Conservation (phyloP, 2,329 filamentous ascomycete species). For the Penicillium sp. region DNA sequence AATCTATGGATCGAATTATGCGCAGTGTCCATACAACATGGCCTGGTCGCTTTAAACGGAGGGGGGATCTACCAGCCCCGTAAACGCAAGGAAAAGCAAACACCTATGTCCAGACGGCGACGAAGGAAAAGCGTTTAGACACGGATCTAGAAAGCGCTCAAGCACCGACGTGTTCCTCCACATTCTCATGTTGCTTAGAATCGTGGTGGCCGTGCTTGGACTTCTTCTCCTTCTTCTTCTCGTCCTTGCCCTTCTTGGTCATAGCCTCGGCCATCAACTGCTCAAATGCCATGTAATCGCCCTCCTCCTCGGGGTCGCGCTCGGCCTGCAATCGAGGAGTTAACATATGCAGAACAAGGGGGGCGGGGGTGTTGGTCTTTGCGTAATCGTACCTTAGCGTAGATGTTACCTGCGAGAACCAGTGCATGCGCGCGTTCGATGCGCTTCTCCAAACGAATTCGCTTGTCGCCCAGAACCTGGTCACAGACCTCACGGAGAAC, state of each 20-base stretch:
- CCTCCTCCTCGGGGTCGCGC: conserved; percentile 91
- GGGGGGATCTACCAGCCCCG: not conserved
- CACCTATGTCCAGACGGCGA: conserved; percentile 15
- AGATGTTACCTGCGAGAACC: conserved; percentile 84
- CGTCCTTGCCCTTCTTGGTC: conserved; percentile 82
- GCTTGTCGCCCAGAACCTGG: conserved; percentile 74
- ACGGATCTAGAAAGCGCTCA: conserved; percentile 6
- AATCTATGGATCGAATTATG: conserved; percentile 21
- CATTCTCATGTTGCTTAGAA: conserved; percentile 12
- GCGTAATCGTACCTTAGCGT: conserved; percentile 66
- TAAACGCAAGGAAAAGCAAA: conserved; percentile 5
- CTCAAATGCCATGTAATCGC: conserved; percentile 98
- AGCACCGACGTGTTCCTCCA: conserved; percentile 10
- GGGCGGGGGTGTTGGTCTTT: not conserved
- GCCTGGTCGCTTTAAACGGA: conserved; percentile 5
- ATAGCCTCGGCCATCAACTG: conserved; percentile 95
- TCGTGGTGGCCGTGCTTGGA: conserved; percentile 35
- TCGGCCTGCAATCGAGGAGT: conserved; percentile 60
- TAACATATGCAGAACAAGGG: conserved; percentile 4
- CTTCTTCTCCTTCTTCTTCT: conserved; percentile 68
- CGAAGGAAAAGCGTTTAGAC: not conserved
- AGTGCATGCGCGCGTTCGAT: conserved; percentile 88
- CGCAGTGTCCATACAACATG: not conserved
- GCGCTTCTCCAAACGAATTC: conserved; percentile 77
- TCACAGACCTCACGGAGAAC: conserved; percentile 95